A percentile compares a stretch with the other conserved stretches of the same genome.
Evolutionary conservation across 2,329 filamentous ascomycete species (phyloP).

Genomic region (Aureobasidium sp.): DNA sequence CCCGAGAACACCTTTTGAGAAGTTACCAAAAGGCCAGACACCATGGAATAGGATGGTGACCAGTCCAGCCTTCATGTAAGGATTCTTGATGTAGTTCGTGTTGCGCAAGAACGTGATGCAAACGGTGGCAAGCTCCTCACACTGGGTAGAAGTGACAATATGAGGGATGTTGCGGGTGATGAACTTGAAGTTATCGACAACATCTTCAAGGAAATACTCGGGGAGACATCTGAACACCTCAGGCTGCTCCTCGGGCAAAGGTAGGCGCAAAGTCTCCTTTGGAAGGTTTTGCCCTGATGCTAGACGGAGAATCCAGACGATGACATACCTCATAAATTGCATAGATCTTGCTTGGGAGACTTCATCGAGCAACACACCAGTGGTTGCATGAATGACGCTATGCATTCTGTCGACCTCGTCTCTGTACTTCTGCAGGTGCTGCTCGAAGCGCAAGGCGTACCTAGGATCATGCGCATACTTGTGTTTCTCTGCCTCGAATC

Average conservation of each 20-base stretch:
- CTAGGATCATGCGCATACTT: slow-evolving; percentile 58
- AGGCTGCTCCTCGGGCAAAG: slow-evolving; percentile 60
- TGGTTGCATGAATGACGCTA: slow-evolving; percentile 69
- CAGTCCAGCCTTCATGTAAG: slow-evolving; percentile 87
- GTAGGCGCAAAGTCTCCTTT: slow-evolving; percentile 58
- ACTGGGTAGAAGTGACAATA: slow-evolving; percentile 80
- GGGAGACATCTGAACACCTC: slow-evolving; percentile 79
- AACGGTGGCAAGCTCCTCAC: slow-evolving; percentile 83
- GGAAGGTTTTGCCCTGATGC: slow-evolving; percentile 74
- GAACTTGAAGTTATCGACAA: slow-evolving; percentile 96
- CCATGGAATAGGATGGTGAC: slow-evolving; percentile 85
- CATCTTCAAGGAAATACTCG: slow-evolving; percentile 92
- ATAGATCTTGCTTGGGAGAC: slow-evolving; percentile 79
- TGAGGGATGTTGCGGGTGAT: slow-evolving; percentile 76
- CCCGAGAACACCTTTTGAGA: slow-evolving; percentile 72
- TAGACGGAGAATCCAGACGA: slow-evolving; percentile 83
- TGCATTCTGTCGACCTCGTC: slow-evolving; percentile 68
- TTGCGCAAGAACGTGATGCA: slow-evolving; percentile 87
- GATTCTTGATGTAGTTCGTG: slow-evolving; percentile 93
- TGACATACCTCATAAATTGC: slow-evolving; percentile 93
- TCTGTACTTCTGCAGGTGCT: slow-evolving; percentile 62
- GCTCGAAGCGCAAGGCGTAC: slow-evolving; percentile 62
- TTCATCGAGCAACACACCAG: slow-evolving; percentile 79
- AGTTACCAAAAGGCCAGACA: slow-evolving; percentile 69
- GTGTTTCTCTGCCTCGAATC: slow-evolving; percentile 69